phyloP scores from a whole-genome alignment of 306 rosid genomes.

The Oemleria cerasiformis region DNA sequence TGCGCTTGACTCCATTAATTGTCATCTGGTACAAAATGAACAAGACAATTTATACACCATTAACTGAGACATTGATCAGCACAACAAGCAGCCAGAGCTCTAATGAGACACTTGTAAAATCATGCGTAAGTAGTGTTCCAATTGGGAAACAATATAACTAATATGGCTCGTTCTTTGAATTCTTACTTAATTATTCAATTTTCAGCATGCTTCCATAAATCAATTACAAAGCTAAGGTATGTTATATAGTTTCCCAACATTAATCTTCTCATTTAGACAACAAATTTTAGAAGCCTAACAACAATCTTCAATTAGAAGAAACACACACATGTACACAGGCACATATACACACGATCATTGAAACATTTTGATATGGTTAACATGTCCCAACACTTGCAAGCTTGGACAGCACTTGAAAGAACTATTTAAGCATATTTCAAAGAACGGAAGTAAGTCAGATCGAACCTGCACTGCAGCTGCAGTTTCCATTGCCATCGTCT shows the following conservation, averaged over 20 bases:
- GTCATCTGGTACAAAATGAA: conserved; percentile 61
- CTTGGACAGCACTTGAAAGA: neutral
- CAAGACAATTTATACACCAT: conserved; percentile 21
- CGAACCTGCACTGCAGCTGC: conserved; percentile 97
- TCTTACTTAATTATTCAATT: neutral
- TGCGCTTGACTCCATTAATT: conserved; percentile 88
- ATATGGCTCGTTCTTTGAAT: neutral
- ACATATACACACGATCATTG: neutral
- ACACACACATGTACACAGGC: neutral
- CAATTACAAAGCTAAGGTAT: neutral
- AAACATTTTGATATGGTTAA: neutral
- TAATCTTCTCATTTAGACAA: neutral
- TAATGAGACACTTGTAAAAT: conserved; percentile 9
- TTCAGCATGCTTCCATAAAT: neutral
- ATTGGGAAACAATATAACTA: neutral
- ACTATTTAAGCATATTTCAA: conserved; percentile 18
- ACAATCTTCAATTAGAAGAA: neutral
- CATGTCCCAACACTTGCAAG: conserved; percentile 16
- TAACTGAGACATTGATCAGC: conserved; percentile 12
- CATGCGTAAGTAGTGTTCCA: neutral
- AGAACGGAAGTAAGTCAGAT: conserved; percentile 4
- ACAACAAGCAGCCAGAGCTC: conserved; percentile 16
- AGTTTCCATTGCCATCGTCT: conserved; percentile 82
- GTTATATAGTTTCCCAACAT: neutral
- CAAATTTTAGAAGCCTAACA: neutral